Evolutionary conservation across 106 monocot species (phyloP), one percentile per base, ranked within the genome.

Genomic region (Acanthochlamys bracteata): DNA sequence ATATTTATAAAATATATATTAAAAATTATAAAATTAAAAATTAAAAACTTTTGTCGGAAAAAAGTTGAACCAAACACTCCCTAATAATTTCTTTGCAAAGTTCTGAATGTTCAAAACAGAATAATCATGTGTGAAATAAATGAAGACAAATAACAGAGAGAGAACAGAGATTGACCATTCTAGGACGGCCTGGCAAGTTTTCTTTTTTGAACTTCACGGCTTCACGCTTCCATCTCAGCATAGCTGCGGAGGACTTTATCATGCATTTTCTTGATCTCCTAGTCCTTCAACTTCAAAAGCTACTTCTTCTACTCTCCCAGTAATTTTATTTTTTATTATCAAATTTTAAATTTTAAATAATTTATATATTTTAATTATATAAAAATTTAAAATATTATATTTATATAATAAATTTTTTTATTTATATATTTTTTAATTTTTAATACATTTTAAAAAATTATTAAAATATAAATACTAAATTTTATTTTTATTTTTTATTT

Each of bases 21-120:
- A n/a, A n/a, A n/a, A n/a, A n/a, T n/a, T n/a, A n/a, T n/a, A n/a
- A n/a, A n/a, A n/a, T n/a, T n/a, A n/a, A n/a, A n/a, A n/a, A n/a
- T n/a, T n/a, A n/a, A n/a, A n/a, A n/a, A n/a, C n/a, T n/a, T n/a
- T n/a, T n/a, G n/a, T n/a, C n/a, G n/a, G n/a, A n/a, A n/a, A n/a
- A n/a, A n/a, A n/a, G n/a, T n/a, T n/a, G n/a, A n/a, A n/a, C n/a
- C n/a, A n/a, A n/a, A n/a, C n/a, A n/a, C n/a, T n/a, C n/a, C n/a
- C n/a, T n/a, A 96, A 60, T 57, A 96, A 68, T 73, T 75, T 69
- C 75, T 96, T 96, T 11, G 90, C 61, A 62, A 62, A 57, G 56
- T 57, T 57, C 56, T 57, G 24, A 57, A 19, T 4, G 9, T 16
- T 21, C 4, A 55, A 74, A 8, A 66, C 74, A 53, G 63, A 69